Evolutionary conservation across 371 early-diverging fungal species (phyloP).

Genomic region (Mortierella sp.): DNA sequence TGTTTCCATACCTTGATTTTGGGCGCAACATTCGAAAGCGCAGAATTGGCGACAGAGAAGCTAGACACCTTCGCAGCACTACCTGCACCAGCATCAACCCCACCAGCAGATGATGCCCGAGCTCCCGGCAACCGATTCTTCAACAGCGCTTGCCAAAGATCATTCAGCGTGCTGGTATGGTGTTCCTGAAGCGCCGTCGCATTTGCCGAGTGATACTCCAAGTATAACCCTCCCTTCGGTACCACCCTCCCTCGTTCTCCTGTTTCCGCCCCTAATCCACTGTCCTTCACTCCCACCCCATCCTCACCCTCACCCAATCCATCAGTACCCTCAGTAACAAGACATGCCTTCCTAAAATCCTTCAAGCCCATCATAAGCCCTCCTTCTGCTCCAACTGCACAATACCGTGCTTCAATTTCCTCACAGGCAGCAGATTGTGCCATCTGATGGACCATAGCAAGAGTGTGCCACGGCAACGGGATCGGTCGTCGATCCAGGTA

Average conservation of each 20-base stretch:
- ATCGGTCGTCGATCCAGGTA: conserved; percentile 38
- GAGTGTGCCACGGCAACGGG: conserved; percentile 42
- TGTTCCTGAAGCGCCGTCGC: conserved; percentile 39
- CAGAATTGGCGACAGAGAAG: too few species aligned
- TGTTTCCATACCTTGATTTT: conserved; percentile 31
- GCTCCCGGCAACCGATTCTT: conserved; percentile 21
- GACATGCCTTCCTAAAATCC: conserved; percentile 32
- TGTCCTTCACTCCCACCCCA: not conserved
- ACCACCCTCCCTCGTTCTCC: conserved; percentile 26
- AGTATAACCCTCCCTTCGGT: conserved; percentile 32
- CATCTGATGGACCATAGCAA: conserved; percentile 38
- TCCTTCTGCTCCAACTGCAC: not conserved
- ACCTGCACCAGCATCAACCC: not conserved
- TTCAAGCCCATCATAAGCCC: conserved; percentile 4
- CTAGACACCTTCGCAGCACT: not conserved
- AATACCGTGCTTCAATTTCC: conserved; percentile 33
- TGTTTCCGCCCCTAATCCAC: too few species aligned
- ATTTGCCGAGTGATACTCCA: conserved; percentile 43
- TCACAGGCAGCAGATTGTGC: conserved; percentile 31
- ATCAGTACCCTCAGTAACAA: conserved; percentile 13
- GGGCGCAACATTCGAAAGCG: not conserved
- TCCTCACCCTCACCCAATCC: not conserved
- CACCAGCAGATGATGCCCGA: not conserved
- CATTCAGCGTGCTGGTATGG: conserved; percentile 32
- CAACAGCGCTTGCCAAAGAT: conserved; percentile 32